Percentiles rank a stretch among this genome's conserved stretches.
phyloP scores from a whole-genome alignment of 148 eudicot species.

The Drosera capensis region DNA sequence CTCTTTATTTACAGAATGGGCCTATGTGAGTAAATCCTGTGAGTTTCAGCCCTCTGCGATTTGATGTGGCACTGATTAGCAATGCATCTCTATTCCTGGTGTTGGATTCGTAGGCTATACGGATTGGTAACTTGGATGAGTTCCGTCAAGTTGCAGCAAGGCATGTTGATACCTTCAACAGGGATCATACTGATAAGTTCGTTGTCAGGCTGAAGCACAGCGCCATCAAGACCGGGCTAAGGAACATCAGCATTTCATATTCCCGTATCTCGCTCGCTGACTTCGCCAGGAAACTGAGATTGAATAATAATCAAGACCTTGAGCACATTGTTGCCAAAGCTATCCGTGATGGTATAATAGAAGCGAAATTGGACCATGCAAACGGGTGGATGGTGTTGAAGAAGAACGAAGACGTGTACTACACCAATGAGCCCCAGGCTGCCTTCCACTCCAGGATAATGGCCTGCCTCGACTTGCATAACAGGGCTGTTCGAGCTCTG shows the following conservation, averaged over 20 bases:
- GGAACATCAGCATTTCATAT: constrained; percentile 90
- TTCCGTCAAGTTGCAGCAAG: constrained; percentile 60
- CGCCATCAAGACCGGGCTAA: constrained; percentile 70
- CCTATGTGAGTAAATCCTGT: no score
- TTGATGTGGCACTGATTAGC: no score
- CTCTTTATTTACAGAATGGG: no score
- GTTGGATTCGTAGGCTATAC: constrained; percentile 65
- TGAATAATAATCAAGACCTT: constrained; percentile 77
- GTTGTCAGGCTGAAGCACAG: constrained; percentile 91
- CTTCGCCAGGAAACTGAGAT: constrained; percentile 66
- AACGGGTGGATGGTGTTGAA: constrained; percentile 89
- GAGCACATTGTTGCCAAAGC: no score
- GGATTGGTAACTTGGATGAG: constrained; percentile 84
- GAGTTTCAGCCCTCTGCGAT: no score
- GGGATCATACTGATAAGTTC: constrained; percentile 69
- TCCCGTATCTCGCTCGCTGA: constrained; percentile 87
- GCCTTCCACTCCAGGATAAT: constrained; percentile 92
- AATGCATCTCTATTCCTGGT: no score
- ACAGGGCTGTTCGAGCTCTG: constrained; percentile 80
- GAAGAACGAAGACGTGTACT: constrained; percentile 93
- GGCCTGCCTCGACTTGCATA: constrained; percentile 89
- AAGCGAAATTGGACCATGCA: constrained; percentile 75
- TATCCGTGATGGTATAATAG: constrained; percentile 94
- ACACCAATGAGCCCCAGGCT: constrained; percentile 81
- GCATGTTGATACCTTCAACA: constrained; percentile 52